A percentile compares a stretch with the other conserved stretches of the same genome.
phyloP scores from a whole-genome alignment of 163 green algal species.

The Scenedesmus sp. region DNA sequence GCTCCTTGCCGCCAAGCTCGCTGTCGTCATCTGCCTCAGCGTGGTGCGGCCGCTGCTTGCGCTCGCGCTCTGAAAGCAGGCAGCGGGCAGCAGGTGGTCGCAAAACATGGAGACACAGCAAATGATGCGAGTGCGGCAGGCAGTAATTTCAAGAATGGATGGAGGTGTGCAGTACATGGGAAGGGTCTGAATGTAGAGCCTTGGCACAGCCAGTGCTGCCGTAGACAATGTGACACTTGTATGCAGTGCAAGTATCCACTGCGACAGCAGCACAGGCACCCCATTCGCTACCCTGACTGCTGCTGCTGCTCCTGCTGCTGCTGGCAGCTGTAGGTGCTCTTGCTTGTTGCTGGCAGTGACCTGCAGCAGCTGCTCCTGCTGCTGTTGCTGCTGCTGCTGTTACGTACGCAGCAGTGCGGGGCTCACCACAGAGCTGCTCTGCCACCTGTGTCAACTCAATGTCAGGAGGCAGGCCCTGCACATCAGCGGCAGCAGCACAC shows the following conservation, averaged over 20 bases:
- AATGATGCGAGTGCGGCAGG: no score
- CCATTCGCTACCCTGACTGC: neutral
- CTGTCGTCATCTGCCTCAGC: neutral
- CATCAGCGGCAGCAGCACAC: neutral
- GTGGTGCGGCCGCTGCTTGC: constrained; percentile 36
- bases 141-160: no score
- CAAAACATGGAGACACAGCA: neutral
- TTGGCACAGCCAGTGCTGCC: neutral
- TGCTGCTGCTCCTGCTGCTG: neutral
- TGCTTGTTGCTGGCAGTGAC: neutral
- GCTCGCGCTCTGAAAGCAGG: constrained; percentile 33
- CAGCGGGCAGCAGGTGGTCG: neutral
- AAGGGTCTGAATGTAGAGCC: no score
- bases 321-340: neutral
- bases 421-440: constrained; percentile 59
- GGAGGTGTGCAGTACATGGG: neutral
- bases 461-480: constrained; percentile 64
- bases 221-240: neutral
- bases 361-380: neutral
- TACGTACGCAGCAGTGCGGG: neutral
- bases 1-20: neutral
- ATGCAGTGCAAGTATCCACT: neutral
- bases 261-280: neutral
- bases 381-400: neutral
- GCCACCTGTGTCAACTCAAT: constrained; percentile 59